These are phyloP conservation scores for Inonotus obliquus DNA, from an alignment of 1,284 basidiomycete genomes.

Conservation along the genomic window DNA sequence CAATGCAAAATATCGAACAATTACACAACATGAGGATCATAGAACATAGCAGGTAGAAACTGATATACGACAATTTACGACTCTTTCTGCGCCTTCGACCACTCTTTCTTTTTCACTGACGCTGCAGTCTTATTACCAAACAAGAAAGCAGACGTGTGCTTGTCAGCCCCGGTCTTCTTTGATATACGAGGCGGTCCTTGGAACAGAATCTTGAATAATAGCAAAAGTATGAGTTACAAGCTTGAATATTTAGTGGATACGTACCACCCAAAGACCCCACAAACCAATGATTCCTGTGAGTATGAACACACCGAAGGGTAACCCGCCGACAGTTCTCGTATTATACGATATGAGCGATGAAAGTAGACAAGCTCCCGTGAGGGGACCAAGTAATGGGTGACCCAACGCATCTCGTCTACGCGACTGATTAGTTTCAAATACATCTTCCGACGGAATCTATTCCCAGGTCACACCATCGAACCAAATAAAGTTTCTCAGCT, in stretches of 20 bases:
- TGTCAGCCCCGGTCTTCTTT: conserved; percentile 73
- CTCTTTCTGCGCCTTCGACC: conserved; percentile 40
- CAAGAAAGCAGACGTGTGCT: conserved; percentile 70
- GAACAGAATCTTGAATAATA: conserved; percentile 52
- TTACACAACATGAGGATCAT: too few relatives aligned
- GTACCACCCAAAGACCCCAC: conserved; percentile 70
- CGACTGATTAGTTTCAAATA: not conserved
- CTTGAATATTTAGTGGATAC: conserved; percentile 25
- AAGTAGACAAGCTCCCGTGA: conserved; percentile 46
- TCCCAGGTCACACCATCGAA: not conserved
- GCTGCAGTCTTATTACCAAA: conserved; percentile 74
- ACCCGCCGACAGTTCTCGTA: conserved; percentile 48
- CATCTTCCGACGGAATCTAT: conserved; percentile 19
- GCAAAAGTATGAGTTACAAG: not conserved
- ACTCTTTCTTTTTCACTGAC: conserved; percentile 62
- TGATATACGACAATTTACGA: not conserved
- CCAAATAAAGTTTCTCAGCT: too few relatives aligned
- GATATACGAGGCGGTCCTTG: conserved; percentile 51
- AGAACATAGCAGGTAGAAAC: too few relatives aligned
- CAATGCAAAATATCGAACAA: not conserved
- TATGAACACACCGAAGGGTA: conserved; percentile 48
- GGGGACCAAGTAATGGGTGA: conserved; percentile 61
- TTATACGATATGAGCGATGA: conserved; percentile 67
- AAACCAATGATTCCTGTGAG: conserved; percentile 48
- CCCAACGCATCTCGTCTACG: conserved; percentile 21